Conservation (phyloP, 2,329 filamentous ascomycete genomes). For the Fusarium penzigii region DNA sequence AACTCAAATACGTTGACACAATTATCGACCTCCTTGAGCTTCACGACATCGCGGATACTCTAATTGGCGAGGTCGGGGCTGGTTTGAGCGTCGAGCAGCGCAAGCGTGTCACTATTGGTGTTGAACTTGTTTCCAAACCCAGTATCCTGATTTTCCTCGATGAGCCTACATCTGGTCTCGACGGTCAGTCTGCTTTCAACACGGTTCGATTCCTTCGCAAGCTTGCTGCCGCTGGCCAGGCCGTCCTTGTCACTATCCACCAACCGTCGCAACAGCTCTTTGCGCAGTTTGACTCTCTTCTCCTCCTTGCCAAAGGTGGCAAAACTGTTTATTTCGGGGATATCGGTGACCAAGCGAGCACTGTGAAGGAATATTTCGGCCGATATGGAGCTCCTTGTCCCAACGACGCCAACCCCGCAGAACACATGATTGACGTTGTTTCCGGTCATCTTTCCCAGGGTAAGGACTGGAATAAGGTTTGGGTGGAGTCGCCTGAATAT, state of each 20-base stretch:
- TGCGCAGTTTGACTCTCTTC: slow-evolving; percentile 64
- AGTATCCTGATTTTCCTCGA: slow-evolving; percentile 62
- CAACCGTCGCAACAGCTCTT: slow-evolving; percentile 69
- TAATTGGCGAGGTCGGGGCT: slow-evolving; percentile 52
- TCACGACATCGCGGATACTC: slow-evolving; percentile 47
- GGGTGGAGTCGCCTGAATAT: slow-evolving; percentile 65
- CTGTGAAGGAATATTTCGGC: slow-evolving; percentile 65
- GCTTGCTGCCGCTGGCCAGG: slow-evolving; percentile 65
- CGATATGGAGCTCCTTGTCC: slow-evolving; percentile 64
- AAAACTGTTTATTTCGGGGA: slow-evolving; percentile 69
- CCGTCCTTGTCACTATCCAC: slow-evolving; percentile 70
- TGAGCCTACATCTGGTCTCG: slow-evolving; percentile 65
- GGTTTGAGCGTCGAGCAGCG: slow-evolving; percentile 55
- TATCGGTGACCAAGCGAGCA: slow-evolving; percentile 57
- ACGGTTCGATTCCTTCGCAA: slow-evolving; percentile 67
- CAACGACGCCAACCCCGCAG: slow-evolving; percentile 67
- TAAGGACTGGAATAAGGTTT: slow-evolving; percentile 69
- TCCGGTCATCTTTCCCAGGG: slow-evolving; percentile 49
- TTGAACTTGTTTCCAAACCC: slow-evolving; percentile 63
- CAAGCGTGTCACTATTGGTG: slow-evolving; percentile 60
- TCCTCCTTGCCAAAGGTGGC: slow-evolving; percentile 65
- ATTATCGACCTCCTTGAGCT: slow-evolving; percentile 67
- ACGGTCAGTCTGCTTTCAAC: slow-evolving; percentile 68
- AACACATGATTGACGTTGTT: slow-evolving; percentile 70
- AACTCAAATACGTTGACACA: slow-evolving; percentile 74